Base-by-base conservation (phyloP, 2,329 filamentous ascomycete species). In the Trichoderma sp. region DNA sequence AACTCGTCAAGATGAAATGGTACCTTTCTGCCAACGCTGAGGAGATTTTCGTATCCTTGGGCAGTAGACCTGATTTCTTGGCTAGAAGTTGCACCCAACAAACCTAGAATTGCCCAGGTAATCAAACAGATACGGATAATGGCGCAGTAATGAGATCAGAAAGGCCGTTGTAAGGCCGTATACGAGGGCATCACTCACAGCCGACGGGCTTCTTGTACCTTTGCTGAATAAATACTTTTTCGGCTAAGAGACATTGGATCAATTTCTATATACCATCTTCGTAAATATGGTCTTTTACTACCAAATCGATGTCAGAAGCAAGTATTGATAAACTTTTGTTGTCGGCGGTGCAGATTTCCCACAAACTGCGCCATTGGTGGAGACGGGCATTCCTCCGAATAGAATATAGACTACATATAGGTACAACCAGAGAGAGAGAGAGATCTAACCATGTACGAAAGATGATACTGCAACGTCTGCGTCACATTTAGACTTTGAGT, bases 201-300 rank as follows among this genome's bases (percentile, higher is more conserved):
- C 27, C 29, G 4, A 19, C n/a, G n/a, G 17, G 12, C n/a, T 6
- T 34, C 29, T 19, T 29, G 10, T 29, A 4, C 29, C 29, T n/a
- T n/a, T n/a, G n/a, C n/a, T n/a, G n/a, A n/a, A 7, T 7, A 7
- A 29, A 4, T 4, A 29, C 7, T 4, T 29, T 29, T 29, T 22
- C 42, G 13, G 9, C 19, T 22, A 48, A 22, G 42, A 22, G 3
- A 13, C 42, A 48, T 1, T 6, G n/a, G 22, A 48, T 6, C 22
- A 48, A 13, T 2, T 5, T 7, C 0, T 22, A 2, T 29, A 2
- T 48, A 2, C 2, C 22, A 6, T 1, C 22, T 13, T 2, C 13
- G 19, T 19, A 22, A 22, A 10, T 48, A 19, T 2, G 22, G 2
- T 10, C 5, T 10, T 12, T 19, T 19, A 19, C 4, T 45, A 6